These are phyloP conservation scores for Grifola frondosa DNA, from an alignment of 1,284 basidiomycete genomes.

Conservation along the genomic window DNA sequence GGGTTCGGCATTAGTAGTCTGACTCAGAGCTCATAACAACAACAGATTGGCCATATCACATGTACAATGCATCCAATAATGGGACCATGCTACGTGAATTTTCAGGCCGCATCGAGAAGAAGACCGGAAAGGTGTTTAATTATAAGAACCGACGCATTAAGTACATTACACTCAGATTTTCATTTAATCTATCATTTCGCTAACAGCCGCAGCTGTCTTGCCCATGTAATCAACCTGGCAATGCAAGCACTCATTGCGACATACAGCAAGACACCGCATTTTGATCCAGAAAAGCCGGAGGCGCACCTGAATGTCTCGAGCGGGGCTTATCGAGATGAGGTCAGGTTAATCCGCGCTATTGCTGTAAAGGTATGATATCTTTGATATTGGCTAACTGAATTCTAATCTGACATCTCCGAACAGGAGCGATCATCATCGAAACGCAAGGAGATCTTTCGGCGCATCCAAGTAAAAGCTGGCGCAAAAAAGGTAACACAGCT, in stretches of 20 bases:
- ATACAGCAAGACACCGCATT: constrained; percentile 33
- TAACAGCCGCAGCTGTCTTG: constrained; percentile 31
- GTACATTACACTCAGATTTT: constrained; percentile 20
- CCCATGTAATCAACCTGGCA: constrained; percentile 39
- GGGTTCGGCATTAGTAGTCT: too few species aligned
- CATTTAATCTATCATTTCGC: background rate
- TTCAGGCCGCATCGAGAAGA: constrained; percentile 9
- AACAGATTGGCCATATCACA: too few species aligned
- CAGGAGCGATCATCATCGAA: constrained; percentile 36
- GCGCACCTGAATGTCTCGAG: constrained; percentile 12
- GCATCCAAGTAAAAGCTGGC: constrained; percentile 21
- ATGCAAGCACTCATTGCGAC: constrained; percentile 34
- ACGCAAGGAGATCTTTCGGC: constrained; percentile 30
- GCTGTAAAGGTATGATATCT: constrained; percentile 30
- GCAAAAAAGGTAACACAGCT: constrained; percentile 18
- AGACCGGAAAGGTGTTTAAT: constrained; percentile 14
- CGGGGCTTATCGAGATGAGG: constrained; percentile 23
- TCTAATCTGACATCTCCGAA: constrained; percentile 1
- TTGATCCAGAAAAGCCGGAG: constrained; percentile 21
- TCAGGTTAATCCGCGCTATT: constrained; percentile 32
- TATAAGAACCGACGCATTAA: constrained; percentile 15
- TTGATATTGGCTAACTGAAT: constrained; percentile 3
- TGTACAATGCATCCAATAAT: constrained; percentile 36
- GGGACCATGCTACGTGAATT: constrained; percentile 32
- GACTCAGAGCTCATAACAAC: too few species aligned